These are phyloP conservation scores for Yamadazyma trypodendri DNA, from an alignment of 1,139 yeast species.

Conservation along the genomic window DNA sequence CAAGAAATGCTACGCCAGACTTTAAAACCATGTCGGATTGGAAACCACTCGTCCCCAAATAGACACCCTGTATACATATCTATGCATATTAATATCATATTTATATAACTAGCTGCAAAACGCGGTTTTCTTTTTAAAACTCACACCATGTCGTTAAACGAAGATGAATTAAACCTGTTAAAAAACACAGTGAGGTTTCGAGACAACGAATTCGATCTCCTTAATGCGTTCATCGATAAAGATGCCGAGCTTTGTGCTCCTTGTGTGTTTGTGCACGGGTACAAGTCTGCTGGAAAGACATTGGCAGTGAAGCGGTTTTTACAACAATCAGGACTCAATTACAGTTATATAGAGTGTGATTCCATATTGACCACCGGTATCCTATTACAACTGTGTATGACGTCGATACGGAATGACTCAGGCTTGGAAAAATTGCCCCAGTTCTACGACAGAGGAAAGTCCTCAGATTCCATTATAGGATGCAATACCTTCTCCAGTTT, in stretches of 20 bases:
- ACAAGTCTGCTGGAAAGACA: constrained; percentile 42
- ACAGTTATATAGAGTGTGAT: constrained; percentile 36
- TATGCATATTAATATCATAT: background rate
- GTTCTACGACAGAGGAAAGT: constrained; percentile 19
- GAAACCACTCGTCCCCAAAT: constrained; percentile 58
- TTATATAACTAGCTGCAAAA: background rate
- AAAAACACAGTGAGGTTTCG: constrained; percentile 2
- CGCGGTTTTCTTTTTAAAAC: background rate
- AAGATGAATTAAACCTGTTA: background rate
- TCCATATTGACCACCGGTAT: constrained; percentile 39
- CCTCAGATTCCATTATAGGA: constrained; percentile 15
- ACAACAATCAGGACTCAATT: constrained; percentile 20
- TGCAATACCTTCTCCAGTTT: constrained; percentile 53
- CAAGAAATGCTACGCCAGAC: constrained; percentile 14
- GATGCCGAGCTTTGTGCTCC: constrained; percentile 25
- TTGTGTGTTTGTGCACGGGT: constrained; percentile 39
- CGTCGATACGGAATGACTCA: constrained; percentile 28
- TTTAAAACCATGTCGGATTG: constrained; percentile 48
- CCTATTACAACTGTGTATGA: constrained; percentile 38
- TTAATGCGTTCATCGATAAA: constrained; percentile 25
- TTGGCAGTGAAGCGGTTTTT: constrained; percentile 29
- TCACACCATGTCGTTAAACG: background rate
- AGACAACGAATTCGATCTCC: constrained; percentile 24
- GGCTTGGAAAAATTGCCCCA: constrained; percentile 17
- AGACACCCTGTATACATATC: constrained; percentile 36